Evolutionary conservation across 164 flowering plant species (phyloP).

Genomic region (Liquidambar formosana): DNA sequence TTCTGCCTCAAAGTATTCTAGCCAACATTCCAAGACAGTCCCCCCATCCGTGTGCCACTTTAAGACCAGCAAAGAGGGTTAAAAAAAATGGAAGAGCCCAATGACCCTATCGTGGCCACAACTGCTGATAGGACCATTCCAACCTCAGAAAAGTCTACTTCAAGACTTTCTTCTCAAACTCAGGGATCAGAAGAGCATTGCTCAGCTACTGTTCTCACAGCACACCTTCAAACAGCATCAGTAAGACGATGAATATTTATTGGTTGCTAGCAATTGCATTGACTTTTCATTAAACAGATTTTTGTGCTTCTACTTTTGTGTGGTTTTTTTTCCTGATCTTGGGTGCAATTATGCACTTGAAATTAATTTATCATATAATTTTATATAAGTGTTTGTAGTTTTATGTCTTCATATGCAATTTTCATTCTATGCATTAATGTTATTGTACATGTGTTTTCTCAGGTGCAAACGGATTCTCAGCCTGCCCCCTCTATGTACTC

Average conservation of each 20-base stretch:
- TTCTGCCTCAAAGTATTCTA: background rate
- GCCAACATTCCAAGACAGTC: background rate
- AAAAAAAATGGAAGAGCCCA: background rate
- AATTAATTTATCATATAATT: too few relatives aligned
- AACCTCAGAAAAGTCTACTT: background rate
- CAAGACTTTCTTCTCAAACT: background rate
- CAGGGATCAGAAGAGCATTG: background rate
- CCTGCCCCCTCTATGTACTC: background rate
- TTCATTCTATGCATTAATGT: background rate
- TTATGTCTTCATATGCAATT: too few relatives aligned
- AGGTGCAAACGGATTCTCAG: background rate
- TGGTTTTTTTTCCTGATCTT: too few relatives aligned
- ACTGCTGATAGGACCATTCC: background rate
- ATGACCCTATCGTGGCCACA: background rate
- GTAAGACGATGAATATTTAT: background rate
- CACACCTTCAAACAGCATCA: background rate
- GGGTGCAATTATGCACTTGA: too few relatives aligned
- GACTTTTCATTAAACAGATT: too few relatives aligned
- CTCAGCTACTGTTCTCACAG: background rate
- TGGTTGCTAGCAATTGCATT: background rate
- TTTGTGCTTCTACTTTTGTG: too few relatives aligned
- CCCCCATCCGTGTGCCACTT: background rate
- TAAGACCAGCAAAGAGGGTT: background rate
- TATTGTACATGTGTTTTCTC: background rate
- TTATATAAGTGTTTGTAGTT: too few relatives aligned